phyloP scores from a whole-genome alignment of 108 stramenopile species.

The Skeletonema potamos region DNA sequence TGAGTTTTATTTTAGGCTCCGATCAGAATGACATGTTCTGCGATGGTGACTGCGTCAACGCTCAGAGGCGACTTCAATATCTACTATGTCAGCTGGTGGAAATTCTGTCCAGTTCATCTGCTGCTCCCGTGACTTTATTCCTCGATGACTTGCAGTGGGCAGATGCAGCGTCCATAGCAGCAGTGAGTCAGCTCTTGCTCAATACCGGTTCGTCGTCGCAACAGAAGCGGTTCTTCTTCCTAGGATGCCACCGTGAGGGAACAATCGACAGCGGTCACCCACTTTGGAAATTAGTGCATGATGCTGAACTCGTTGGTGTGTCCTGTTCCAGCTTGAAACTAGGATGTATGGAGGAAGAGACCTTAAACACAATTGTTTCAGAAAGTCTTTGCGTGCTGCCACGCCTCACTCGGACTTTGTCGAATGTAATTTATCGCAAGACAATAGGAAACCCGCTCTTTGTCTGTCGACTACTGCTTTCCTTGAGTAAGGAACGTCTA shows the following conservation, averaged over 20 bases:
- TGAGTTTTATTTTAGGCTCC: too few relatives aligned
- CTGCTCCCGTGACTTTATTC: too few relatives aligned
- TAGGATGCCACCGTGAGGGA: slow-evolving; percentile 8
- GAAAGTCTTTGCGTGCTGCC: too few relatives aligned
- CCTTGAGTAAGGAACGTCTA: slow-evolving; percentile 12
- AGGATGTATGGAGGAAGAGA: neutral
- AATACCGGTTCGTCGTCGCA: neutral
- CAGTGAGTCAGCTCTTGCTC: slow-evolving; percentile 2
- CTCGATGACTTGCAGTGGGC: too few relatives aligned
- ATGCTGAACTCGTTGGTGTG: neutral
- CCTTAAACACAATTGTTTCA: too few relatives aligned
- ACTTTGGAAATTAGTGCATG: neutral
- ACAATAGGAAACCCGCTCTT: slow-evolving; percentile 23
- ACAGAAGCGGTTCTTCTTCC: neutral
- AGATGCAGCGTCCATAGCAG: slow-evolving; percentile 9
- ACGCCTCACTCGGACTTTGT: too few relatives aligned
- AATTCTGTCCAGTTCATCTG: too few relatives aligned
- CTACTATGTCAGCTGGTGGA: too few relatives aligned
- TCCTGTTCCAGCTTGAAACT: neutral
- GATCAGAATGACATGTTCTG: too few relatives aligned
- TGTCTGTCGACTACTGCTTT: slow-evolving; percentile 5
- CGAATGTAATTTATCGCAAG: too few relatives aligned
- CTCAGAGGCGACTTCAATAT: too few relatives aligned
- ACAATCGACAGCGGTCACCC: neutral
- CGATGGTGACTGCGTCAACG: neutral